Conservation (phyloP, 2,329 filamentous ascomycete species). For the Trichothecium roseum region DNA sequence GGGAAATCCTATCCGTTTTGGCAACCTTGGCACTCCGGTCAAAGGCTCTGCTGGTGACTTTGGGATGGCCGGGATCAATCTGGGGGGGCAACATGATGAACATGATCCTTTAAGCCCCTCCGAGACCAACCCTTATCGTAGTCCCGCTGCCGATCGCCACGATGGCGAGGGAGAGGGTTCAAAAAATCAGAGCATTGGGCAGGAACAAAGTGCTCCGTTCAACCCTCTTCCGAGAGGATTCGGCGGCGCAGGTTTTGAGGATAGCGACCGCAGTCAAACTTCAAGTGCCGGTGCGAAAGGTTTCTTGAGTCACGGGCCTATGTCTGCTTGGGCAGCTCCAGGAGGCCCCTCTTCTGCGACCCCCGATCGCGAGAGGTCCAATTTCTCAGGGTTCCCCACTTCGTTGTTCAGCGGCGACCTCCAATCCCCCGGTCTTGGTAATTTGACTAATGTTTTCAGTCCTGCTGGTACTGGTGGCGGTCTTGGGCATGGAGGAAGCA, state of each 20-base stretch:
- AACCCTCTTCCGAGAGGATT: slow-evolving; percentile 44
- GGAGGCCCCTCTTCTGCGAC: slow-evolving; percentile 49
- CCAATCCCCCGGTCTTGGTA: slow-evolving; percentile 62
- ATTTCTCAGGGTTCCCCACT: slow-evolving; percentile 47
- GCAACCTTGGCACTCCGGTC: slow-evolving; percentile 41
- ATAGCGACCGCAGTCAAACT: slow-evolving; percentile 84
- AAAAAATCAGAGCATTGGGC: slow-evolving; percentile 7
- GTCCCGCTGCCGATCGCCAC: slow-evolving; percentile 69
- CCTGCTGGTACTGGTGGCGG: slow-evolving; percentile 40
- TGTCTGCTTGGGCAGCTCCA: slow-evolving; percentile 53
- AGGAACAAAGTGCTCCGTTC: slow-evolving; percentile 37
- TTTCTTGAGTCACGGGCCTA: slow-evolving; percentile 45
- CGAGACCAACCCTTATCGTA: slow-evolving; percentile 93
- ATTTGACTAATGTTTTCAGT: slow-evolving; percentile 61
- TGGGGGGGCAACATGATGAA: slow-evolving; percentile 44
- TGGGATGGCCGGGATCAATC: slow-evolving; percentile 50
- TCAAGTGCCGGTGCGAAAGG: slow-evolving; percentile 76
- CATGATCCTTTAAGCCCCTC: slow-evolving; percentile 80
- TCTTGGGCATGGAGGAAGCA: slow-evolving; percentile 46
- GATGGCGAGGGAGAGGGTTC: slow-evolving; percentile 33
- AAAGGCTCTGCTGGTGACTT: slow-evolving; percentile 48
- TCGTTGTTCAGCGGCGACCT: slow-evolving; percentile 72
- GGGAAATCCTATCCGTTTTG: slow-evolving; percentile 15
- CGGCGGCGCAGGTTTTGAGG: slow-evolving; percentile 44
- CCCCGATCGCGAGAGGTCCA: slow-evolving; percentile 53